A percentile compares a stretch with the other conserved stretches of the same genome.
Conservation (phyloP, 345 rosid species). For the Hevea brasiliensis region DNA sequence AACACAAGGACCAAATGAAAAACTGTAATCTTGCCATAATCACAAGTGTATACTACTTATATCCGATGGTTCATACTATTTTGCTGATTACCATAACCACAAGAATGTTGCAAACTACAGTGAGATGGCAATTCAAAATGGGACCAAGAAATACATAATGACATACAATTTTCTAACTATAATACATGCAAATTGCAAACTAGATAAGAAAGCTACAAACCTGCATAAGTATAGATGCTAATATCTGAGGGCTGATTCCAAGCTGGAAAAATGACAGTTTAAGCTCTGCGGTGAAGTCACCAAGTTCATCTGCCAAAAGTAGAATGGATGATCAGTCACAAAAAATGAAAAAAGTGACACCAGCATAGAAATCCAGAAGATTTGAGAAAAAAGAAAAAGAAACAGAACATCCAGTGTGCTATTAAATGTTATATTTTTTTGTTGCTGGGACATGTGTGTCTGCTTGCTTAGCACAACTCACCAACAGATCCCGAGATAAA, state of each 20-base stretch:
- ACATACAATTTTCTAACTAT: background rate
- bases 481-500: conserved; percentile 90
- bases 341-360: background rate
- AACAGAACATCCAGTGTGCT: background rate
- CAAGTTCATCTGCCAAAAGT: conserved; percentile 71
- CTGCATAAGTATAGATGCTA: conserved; percentile 92
- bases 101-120: background rate
- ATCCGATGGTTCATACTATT: background rate
- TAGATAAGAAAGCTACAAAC: conserved; percentile 38
- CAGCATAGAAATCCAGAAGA: background rate
- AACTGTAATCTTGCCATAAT: too few relatives aligned
- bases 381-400: background rate
- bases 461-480: conserved; percentile 35
- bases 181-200: background rate
- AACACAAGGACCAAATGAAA: background rate
- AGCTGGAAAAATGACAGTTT: conserved; percentile 94
- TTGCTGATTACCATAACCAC: background rate
- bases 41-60: background rate
- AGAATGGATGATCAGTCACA: background rate
- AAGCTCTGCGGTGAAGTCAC: conserved; percentile 72
- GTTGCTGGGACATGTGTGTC: background rate
- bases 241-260: conserved; percentile 90
- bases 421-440: background rate
- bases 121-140: background rate
- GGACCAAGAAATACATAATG: background rate